Base-by-base conservation (phyloP, 2,329 filamentous ascomycete genomes). In the Arthroderma sp. region DNA sequence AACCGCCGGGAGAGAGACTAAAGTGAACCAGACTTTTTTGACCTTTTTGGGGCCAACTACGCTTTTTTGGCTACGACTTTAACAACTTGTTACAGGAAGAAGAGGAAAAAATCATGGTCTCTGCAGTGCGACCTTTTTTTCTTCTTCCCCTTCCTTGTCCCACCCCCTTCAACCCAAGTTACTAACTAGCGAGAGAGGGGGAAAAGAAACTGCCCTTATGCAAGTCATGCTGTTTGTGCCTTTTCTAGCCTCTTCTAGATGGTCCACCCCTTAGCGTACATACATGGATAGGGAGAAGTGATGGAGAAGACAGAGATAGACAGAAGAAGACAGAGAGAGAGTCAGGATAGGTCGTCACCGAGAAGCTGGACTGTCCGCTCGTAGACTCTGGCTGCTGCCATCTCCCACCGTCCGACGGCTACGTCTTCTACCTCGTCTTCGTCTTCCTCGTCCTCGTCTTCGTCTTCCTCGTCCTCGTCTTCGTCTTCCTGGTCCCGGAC, bases 381-480 rank as follows among this genome's bases (percentile, higher is more conserved):
- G 71, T 93, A 95, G 1, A 94, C 83, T 61, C 79, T 79, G 0
- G 84, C 87, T 54, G 87, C 81, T 61, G 86, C 84, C 78, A 91
- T 82, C 61, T 87, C 79, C 63, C 76, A 77, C 37, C 63, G 63
- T 13, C 66, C 67, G 5, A 64, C 28, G 7, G n/a, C 59, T 28
- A 71, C 68, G 35, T 71, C 70, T 6, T 65, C 65, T 55, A 64
- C 65, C 21, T 70, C 66, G 4, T 62, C 62, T 8, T 58, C 58
- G 49, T 76, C 74, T 4, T 77, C 67, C 17, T 68, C 74, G 8
- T 78, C 73, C 1, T 74, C 74, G n/a, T 67, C 66, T 8, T 58
- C 63, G 53, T 64, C 63, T 54, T 58, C 66, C 31, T 60, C 59
- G 11, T 58, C 61, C 8, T 70, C 68, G 58, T 64, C 67, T 31